A percentile compares a stretch with the other conserved stretches of the same genome.
These are phyloP conservation scores for Marasmius oreades DNA, from an alignment of 1,284 basidiomycete genomes.

Conservation along the genomic window DNA sequence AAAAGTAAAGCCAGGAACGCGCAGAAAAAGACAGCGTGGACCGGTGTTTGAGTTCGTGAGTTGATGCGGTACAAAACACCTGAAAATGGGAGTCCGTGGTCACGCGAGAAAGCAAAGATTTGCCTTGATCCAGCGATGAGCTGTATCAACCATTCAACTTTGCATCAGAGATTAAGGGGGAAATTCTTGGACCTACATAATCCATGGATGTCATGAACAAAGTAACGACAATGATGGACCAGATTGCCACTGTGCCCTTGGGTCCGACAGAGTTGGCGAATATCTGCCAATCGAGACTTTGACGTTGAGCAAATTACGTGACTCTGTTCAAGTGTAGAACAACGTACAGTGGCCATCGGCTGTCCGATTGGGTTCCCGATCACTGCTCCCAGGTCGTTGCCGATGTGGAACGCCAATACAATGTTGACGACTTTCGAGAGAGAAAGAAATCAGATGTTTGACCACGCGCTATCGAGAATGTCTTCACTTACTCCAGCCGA, in stretches of 20 bases:
- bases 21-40: constrained; percentile 40
- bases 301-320: no score
- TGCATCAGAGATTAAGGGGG: neutral
- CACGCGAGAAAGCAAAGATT: constrained; percentile 52
- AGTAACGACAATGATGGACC: no score
- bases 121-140: constrained; percentile 43
- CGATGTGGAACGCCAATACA: constrained; percentile 59
- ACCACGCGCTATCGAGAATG: neutral
- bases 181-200: constrained; percentile 23
- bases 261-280: neutral
- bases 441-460: no score
- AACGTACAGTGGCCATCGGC: constrained; percentile 33
- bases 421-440: constrained; percentile 58
- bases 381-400: constrained; percentile 42
- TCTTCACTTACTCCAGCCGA: constrained; percentile 60
- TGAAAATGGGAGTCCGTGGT: constrained; percentile 48
- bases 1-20: constrained; percentile 45
- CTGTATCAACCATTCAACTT: constrained; percentile 20
- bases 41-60: no score
- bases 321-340: no score
- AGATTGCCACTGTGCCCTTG: constrained; percentile 40
- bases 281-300: constrained; percentile 29
- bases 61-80: constrained; percentile 50
- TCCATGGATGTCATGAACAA: constrained; percentile 35
- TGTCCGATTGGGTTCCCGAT: constrained; percentile 60